These are phyloP conservation scores for Populus hybrid DNA, from an alignment of 441 rosid genomes.

Conservation along the genomic window DNA sequence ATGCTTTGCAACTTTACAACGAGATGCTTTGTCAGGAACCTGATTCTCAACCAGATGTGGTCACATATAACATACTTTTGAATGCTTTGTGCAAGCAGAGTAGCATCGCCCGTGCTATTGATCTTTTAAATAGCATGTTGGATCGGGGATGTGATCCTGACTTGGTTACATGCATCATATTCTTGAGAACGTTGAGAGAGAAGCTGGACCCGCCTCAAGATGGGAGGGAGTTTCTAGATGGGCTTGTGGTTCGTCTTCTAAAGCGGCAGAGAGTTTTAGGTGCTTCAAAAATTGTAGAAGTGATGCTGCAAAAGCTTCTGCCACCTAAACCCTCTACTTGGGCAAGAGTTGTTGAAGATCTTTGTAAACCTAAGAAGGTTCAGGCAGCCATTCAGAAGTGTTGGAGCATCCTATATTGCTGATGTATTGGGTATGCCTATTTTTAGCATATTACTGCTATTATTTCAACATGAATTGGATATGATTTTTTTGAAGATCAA, in stretches of 20 bases:
- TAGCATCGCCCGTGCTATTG: conserved; percentile 61
- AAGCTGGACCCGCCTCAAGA: conserved; percentile 71
- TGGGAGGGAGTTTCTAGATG: conserved; percentile 66
- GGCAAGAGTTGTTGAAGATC: conserved; percentile 59
- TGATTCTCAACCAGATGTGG: conserved; percentile 73
- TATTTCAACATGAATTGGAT: background rate
- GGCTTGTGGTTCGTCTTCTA: conserved; percentile 58
- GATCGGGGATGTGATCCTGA: conserved; percentile 84
- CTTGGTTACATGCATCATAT: conserved; percentile 66
- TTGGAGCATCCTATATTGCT: conserved; percentile 53
- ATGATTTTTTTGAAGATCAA: background rate
- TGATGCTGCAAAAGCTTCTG: conserved; percentile 70
- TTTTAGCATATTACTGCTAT: background rate
- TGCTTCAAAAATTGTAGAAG: conserved; percentile 67
- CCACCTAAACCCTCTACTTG: conserved; percentile 62
- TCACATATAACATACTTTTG: conserved; percentile 81
- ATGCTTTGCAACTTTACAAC: conserved; percentile 67
- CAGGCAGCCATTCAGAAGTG: conserved; percentile 60
- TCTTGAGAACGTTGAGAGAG: conserved; percentile 64
- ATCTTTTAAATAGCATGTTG: conserved; percentile 77
- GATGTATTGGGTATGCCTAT: conserved; percentile 18
- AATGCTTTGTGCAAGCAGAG: conserved; percentile 64
- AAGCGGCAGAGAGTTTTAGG: conserved; percentile 61
- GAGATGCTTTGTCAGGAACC: conserved; percentile 84
- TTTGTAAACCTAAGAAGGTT: conserved; percentile 67